Percentiles rank a stretch among this genome's conserved stretches.
Conservation (phyloP, 495 filamentous ascomycete genomes). For the Rhypophila decipiens region DNA sequence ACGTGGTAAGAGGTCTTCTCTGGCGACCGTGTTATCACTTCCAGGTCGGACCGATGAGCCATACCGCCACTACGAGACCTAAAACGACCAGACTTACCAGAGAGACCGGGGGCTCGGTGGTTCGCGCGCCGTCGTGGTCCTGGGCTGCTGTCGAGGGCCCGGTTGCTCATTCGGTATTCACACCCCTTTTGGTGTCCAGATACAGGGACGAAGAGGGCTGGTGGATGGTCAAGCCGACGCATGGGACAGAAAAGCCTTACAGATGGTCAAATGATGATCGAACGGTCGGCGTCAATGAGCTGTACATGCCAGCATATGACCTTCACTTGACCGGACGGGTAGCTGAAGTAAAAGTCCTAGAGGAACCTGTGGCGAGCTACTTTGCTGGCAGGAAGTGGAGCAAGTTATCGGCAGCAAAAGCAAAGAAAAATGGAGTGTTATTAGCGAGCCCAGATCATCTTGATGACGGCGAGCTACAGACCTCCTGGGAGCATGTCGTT, state of each 20-base stretch:
- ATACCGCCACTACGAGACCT: background rate
- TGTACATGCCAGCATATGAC: background rate
- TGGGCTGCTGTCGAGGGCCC: conserved; percentile 7
- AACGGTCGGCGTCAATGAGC: background rate
- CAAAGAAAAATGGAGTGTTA: background rate
- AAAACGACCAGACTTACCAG: conserved; percentile 3
- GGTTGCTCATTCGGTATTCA: background rate
- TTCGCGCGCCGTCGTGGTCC: conserved; percentile 5
- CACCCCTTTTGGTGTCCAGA: background rate
- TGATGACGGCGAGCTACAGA: background rate
- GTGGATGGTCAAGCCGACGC: background rate
- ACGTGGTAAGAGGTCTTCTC: conserved; percentile 3
- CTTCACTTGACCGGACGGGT: background rate
- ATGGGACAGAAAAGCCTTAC: background rate
- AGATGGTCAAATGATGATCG: background rate
- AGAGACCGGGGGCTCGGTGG: background rate
- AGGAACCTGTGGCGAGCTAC: background rate
- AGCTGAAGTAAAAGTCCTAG: background rate
- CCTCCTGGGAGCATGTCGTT: background rate
- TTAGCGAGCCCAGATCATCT: background rate
- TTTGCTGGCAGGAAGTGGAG: background rate
- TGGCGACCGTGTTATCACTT: conserved; percentile 7
- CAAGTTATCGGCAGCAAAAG: too few species aligned
- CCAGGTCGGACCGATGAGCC: background rate
- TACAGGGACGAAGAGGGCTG: background rate